Conservation (phyloP, 192 early-diverging fungal species). For the Linnemannia schmuckeri region DNA sequence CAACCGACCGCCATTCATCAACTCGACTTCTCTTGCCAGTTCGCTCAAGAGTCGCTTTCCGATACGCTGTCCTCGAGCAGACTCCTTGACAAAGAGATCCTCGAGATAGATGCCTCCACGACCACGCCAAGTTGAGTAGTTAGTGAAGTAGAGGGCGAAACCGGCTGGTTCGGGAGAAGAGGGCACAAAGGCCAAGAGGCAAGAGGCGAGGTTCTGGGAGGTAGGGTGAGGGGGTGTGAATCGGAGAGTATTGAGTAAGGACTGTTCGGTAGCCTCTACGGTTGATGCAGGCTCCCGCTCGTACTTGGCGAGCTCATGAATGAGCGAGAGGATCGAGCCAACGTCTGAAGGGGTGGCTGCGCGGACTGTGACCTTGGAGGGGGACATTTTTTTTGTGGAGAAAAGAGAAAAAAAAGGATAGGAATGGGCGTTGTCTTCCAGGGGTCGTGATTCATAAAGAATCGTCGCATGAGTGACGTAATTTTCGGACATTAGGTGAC, state of each 20-base stretch:
- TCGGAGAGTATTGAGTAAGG: conserved; percentile 74
- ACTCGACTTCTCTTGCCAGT: conserved; percentile 73
- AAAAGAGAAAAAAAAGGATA: neutral
- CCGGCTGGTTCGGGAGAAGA: conserved; percentile 66
- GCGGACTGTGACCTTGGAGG: conserved; percentile 50
- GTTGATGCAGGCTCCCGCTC: conserved; percentile 78
- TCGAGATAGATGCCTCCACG: conserved; percentile 88
- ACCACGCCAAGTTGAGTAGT: conserved; percentile 83
- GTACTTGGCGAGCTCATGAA: conserved; percentile 79
- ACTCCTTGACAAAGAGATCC: conserved; percentile 80
- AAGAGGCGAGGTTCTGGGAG: conserved; percentile 70
- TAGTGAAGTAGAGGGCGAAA: conserved; percentile 89
- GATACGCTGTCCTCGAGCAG: conserved; percentile 74
- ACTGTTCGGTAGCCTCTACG: conserved; percentile 78
- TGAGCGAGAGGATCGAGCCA: conserved; percentile 76
- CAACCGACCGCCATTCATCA: conserved; percentile 78
- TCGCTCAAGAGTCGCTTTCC: conserved; percentile 78
- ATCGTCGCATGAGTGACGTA: no score
- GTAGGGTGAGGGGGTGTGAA: conserved; percentile 71
- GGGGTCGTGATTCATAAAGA: no score
- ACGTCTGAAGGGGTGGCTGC: conserved; percentile 73
- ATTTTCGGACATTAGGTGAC: no score
- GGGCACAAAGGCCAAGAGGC: conserved; percentile 20
- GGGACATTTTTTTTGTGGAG: conserved; percentile 26
- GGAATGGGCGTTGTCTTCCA: neutral